phyloP scores from a whole-genome alignment of 2,329 filamentous ascomycete species.

The Nemania abortiva region DNA sequence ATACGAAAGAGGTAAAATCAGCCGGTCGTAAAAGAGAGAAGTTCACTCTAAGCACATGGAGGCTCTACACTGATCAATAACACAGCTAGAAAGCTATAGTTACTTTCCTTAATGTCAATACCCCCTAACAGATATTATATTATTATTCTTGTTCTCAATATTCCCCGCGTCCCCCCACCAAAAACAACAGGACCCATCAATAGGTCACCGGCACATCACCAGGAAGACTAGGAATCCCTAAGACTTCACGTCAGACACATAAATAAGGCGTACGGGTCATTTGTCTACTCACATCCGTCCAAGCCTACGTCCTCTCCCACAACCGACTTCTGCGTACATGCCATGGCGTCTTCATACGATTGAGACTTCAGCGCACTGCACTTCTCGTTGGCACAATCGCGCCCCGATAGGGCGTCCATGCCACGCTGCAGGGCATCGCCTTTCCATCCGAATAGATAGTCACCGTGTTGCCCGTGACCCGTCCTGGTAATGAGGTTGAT shows the following conservation, averaged over 20 bases:
- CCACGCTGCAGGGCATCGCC: conserved; percentile 17
- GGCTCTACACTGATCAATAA: background rate
- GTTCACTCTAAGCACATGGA: background rate
- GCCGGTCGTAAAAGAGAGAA: too few relatives aligned
- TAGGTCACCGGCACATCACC: conserved; percentile 22
- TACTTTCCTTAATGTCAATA: background rate
- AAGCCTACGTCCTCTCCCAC: conserved; percentile 31
- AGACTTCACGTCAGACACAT: conserved; percentile 9
- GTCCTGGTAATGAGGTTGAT: background rate
- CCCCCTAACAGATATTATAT: background rate
- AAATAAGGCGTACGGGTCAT: conserved; percentile 5
- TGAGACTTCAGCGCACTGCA: conserved; percentile 32
- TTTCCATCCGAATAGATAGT: conserved; percentile 24
- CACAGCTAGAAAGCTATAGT: background rate
- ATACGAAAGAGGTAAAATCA: too few relatives aligned
- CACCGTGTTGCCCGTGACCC: conserved; percentile 29
- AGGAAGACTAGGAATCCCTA: conserved; percentile 28
- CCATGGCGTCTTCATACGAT: conserved; percentile 32
- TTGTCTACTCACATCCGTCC: conserved; percentile 28
- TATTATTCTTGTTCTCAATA: background rate
- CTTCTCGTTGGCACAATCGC: conserved; percentile 31
- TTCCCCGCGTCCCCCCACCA: background rate
- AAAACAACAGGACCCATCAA: conserved; percentile 8
- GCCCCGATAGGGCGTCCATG: conserved; percentile 31
- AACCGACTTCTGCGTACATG: conserved; percentile 26